A percentile compares a stretch with the other conserved stretches of the same genome.
Evolutionary conservation across 495 filamentous ascomycete genomes (phyloP).

Genomic region (Aspergillus sclerotioniger): DNA sequence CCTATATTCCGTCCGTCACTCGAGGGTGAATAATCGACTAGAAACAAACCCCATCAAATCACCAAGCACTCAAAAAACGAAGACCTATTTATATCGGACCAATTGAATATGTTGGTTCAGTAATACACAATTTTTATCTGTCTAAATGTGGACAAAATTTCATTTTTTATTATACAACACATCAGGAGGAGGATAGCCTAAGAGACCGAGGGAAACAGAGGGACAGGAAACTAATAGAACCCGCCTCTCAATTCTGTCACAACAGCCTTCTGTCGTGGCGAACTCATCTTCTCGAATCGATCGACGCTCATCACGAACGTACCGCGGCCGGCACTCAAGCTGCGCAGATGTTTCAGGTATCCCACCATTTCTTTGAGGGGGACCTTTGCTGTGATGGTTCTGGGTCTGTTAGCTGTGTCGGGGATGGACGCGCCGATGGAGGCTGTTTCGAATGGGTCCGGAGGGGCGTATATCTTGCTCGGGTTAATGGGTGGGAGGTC

Average conservation of each 20-base stretch:
- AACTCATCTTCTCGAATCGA: constrained; percentile 81
- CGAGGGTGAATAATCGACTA: too few species aligned
- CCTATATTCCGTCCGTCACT: too few species aligned
- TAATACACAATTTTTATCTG: too few species aligned
- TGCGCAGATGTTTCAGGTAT: constrained; percentile 86
- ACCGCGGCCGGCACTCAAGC: constrained; percentile 83
- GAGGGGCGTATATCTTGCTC: constrained; percentile 74
- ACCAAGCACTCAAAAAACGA: too few species aligned
- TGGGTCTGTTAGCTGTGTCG: constrained; percentile 36
- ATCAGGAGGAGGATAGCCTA: too few species aligned
- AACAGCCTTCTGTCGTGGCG: constrained; percentile 58
- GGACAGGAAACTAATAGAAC: constrained; percentile 17
- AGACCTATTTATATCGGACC: too few species aligned
- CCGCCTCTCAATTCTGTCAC: constrained; percentile 49
- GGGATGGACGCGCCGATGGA: constrained; percentile 23
- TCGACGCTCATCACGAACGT: constrained; percentile 91
- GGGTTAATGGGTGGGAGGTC: constrained; percentile 57
- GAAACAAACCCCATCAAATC: too few species aligned
- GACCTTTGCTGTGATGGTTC: constrained; percentile 76
- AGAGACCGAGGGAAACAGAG: not conserved
- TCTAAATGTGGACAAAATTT: too few species aligned
- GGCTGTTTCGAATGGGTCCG: constrained; percentile 71
- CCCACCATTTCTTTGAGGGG: constrained; percentile 97
- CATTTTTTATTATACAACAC: too few species aligned
- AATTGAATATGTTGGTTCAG: too few species aligned